These are phyloP conservation scores for Fomitopsis schrenkii DNA, from an alignment of 1,284 basidiomycete species.

Conservation along the genomic window DNA sequence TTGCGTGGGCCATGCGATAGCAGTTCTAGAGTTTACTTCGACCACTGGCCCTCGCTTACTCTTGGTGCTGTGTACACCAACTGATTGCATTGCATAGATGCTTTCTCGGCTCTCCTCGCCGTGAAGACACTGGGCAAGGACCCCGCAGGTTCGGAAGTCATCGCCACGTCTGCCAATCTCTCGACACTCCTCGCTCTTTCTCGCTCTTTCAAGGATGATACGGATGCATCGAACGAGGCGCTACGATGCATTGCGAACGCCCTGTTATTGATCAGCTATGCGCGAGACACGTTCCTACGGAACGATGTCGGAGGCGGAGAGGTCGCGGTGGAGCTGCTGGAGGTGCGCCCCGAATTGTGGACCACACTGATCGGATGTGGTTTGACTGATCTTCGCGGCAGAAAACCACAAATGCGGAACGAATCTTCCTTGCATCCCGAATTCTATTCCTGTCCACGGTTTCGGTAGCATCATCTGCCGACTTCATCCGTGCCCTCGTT, in stretches of 20 bases:
- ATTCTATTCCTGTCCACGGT: constrained; percentile 73
- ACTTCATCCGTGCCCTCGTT: constrained; percentile 55
- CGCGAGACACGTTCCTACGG: constrained; percentile 52
- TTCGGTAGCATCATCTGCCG: constrained; percentile 34
- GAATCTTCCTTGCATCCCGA: constrained; percentile 69
- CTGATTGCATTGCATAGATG: constrained; percentile 38
- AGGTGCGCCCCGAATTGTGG: constrained; percentile 38
- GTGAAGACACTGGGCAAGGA: constrained; percentile 76
- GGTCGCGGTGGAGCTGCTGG: constrained; percentile 50
- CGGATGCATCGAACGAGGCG: constrained; percentile 63
- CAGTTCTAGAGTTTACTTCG: neutral
- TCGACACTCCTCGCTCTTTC: constrained; percentile 49
- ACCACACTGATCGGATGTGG: neutral
- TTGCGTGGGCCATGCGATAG: no score
- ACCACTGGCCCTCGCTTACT: neutral
- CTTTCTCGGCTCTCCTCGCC: constrained; percentile 59
- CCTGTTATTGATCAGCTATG: constrained; percentile 60
- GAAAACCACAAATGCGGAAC: constrained; percentile 60
- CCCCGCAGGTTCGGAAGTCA: constrained; percentile 60
- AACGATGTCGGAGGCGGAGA: constrained; percentile 61
- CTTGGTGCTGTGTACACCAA: neutral
- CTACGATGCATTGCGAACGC: constrained; percentile 75
- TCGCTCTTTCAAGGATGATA: constrained; percentile 47
- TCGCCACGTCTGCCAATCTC: constrained; percentile 53
- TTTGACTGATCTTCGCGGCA: constrained; percentile 22